Conservation (phyloP, 2,329 filamentous ascomycete genomes). For the Fusarium paranaense region DNA sequence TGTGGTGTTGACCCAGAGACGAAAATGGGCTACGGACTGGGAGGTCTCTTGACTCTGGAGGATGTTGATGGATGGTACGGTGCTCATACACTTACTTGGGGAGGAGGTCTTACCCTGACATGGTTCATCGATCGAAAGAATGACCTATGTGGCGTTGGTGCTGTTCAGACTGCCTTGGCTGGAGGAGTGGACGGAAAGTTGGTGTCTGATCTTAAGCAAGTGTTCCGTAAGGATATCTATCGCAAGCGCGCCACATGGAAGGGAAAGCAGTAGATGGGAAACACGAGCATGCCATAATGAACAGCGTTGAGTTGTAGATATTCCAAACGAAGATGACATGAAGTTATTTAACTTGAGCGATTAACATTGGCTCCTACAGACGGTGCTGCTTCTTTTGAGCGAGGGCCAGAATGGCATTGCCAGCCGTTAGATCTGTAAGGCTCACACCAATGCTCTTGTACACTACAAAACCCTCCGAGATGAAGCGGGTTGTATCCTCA, state of each 20-base stretch:
- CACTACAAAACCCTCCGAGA: background rate
- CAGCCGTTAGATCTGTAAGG: background rate
- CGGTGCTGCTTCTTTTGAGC: background rate
- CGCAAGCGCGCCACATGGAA: constrained; percentile 45
- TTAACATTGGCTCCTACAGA: background rate
- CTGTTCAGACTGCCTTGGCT: constrained; percentile 54
- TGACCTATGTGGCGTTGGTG: constrained; percentile 56
- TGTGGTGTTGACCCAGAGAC: constrained; percentile 47
- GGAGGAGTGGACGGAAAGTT: constrained; percentile 24
- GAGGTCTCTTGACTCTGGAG: constrained; percentile 55
- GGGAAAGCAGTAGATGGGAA: background rate
- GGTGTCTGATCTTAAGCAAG: constrained; percentile 53
- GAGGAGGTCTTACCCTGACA: constrained; percentile 57
- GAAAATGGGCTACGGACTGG: constrained; percentile 54
- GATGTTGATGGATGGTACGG: constrained; percentile 58
- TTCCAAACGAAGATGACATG: too few relatives aligned
- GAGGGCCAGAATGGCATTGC: background rate
- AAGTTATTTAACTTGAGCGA: background rate
- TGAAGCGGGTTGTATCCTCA: background rate
- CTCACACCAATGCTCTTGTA: background rate
- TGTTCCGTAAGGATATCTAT: constrained; percentile 57
- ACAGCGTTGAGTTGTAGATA: background rate
- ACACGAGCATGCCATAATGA: background rate
- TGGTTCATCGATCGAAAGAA: constrained; percentile 64
- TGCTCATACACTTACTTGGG: constrained; percentile 57